Conservation (phyloP, 805 yeast genomes). For the Candida sithepensis region DNA sequence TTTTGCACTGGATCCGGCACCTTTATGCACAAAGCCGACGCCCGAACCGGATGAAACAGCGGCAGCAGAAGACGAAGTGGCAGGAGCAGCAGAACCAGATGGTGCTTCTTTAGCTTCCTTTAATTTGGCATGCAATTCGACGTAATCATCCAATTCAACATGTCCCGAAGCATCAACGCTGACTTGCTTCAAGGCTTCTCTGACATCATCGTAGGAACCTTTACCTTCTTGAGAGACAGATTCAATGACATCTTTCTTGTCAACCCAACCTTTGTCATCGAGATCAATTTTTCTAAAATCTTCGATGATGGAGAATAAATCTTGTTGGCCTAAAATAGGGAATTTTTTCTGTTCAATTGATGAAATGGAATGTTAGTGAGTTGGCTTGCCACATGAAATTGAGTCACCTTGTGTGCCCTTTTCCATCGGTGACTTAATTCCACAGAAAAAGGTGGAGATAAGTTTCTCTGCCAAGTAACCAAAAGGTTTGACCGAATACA, state of each 20-base stretch:
- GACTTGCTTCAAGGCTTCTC: conserved; percentile 88
- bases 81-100: conserved; percentile 22
- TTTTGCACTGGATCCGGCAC: conserved; percentile 55
- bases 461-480: not conserved
- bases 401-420: too few species aligned
- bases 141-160: conserved; percentile 94
- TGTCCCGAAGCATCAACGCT: conserved; percentile 95
- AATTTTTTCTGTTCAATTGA: conserved; percentile 79
- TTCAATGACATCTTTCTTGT: conserved; percentile 85
- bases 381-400: too few species aligned
- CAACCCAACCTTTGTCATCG: conserved; percentile 93
- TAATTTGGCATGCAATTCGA: conserved; percentile 75
- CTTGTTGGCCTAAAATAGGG: conserved; percentile 83
- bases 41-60: conserved; percentile 29
- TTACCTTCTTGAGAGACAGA: conserved; percentile 75
- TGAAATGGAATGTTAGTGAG: too few species aligned
- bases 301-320: conserved; percentile 79
- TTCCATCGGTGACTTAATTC: too few species aligned
- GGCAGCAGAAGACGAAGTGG: conserved; percentile 24
- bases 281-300: conserved; percentile 81
- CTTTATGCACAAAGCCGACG: conserved; percentile 42
- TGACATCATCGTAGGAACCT: conserved; percentile 84
- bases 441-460: conserved; percentile 2
- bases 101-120: conserved; percentile 43
- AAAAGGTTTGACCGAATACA: conserved; percentile 20